Base-by-base conservation (phyloP, 345 rosid genomes). In the Ceriops zippeliana region DNA sequence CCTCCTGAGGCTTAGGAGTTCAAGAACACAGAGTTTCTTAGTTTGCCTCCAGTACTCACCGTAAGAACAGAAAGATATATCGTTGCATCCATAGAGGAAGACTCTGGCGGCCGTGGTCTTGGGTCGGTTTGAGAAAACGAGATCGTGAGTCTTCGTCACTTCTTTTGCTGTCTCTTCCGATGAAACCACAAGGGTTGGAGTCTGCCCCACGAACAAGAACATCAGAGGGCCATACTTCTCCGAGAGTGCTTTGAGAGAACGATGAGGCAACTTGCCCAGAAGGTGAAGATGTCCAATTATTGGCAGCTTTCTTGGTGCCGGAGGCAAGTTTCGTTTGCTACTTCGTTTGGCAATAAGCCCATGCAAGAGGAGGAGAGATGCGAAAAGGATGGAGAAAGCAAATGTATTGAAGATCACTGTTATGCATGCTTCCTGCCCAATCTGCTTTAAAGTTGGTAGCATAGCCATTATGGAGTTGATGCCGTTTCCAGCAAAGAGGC, bases 41-140 rank as follows among this genome's bases (percentile, higher is more conserved):
- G 27, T 30, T 46, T 77, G 67, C 61, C 81, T 74, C 81, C 79
- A 81, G 6, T 73, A 71, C 30, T 77, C 79, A 2, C 77, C 79
- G 10, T 75, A 77, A 1, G 81, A 79, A 37, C 60, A 27, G 32
- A 71, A 81, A 0, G 30, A 61, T 0, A 77, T 10, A 49, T 77
- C 72, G 0, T 0, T 22, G 71, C 75, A 61, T 8, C 73, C 70
- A 7, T 65, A 70, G 28, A 66, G n/a, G 22, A 70, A 20, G 21
- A 52, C 21, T 3, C 69, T 21, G 10, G 72, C 69, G 1, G 77
- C 75, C 1, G 62, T 61, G 10, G 52, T 54, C 4, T 22, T 21
- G 19, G 77, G 80, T 30, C 74, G 10, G 53, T 53, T 35, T 2
- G 63, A 56, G 42, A 78, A 78, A 16, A 53, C 58, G 21, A 62